A percentile compares a stretch with the other conserved stretches of the same genome.
phyloP scores from a whole-genome alignment of 768 basidiomycete genomes.

The Botryobasidium botryosum region DNA sequence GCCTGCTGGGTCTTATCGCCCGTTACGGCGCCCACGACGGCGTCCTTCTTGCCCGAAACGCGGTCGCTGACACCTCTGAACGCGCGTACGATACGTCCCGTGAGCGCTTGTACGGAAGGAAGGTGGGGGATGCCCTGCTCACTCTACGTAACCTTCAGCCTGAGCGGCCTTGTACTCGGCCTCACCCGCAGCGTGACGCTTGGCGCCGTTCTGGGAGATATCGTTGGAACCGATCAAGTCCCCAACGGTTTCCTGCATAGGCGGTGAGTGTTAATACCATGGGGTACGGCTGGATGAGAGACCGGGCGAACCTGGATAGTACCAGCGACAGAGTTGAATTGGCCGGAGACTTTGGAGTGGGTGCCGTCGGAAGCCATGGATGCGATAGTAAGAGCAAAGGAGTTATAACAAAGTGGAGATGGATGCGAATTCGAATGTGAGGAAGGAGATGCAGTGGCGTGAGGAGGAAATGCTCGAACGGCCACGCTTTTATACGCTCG shows the following conservation, averaged over 20 bases:
- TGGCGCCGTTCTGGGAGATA: conserved; percentile 8
- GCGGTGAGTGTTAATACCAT: neutral
- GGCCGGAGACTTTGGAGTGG: conserved; percentile 15
- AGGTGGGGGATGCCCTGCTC: neutral
- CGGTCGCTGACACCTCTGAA: conserved; percentile 10
- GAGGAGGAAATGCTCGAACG: too few species aligned
- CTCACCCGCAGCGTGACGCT: conserved; percentile 14
- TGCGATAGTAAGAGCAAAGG: too few species aligned
- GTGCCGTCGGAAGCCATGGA: conserved; percentile 2
- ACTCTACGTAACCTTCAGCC: conserved; percentile 5
- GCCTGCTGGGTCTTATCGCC: too few species aligned
- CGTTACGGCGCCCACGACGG: conserved; percentile 13
- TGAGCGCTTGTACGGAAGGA: neutral
- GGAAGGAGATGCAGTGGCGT: too few species aligned
- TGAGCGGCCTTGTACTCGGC: conserved; percentile 15
- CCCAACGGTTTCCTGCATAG: conserved; percentile 4
- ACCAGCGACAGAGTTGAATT: conserved; percentile 26
- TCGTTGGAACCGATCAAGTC: conserved; percentile 7
- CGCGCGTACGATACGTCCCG: neutral
- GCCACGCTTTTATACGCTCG: too few species aligned
- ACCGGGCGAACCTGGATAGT: conserved; percentile 11
- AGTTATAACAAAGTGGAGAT: too few species aligned
- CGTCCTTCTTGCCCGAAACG: conserved; percentile 12
- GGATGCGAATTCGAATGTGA: too few species aligned
- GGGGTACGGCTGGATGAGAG: neutral